Evolutionary conservation across 345 rosid species (phyloP).

Genomic region (Trapa incisa): DNA sequence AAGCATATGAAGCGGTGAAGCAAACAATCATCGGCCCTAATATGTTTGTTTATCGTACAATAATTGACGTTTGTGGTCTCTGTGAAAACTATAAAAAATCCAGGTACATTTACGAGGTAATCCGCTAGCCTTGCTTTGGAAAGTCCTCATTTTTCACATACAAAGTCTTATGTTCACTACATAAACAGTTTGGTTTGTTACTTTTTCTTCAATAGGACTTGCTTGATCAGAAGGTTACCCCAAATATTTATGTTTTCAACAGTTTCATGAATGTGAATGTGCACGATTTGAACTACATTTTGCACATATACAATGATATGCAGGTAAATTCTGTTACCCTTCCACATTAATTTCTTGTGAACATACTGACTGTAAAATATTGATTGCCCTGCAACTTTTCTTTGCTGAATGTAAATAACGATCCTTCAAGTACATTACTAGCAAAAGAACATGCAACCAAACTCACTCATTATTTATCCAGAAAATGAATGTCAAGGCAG

Average conservation of each 20-base stretch:
- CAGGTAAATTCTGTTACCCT: slow-evolving; percentile 34
- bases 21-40: slow-evolving; percentile 39
- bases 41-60: slow-evolving; percentile 64
- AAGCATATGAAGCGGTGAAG: slow-evolving; percentile 56
- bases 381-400: background rate
- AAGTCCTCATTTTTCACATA: slow-evolving; percentile 3
- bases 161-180: background rate
- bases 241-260: slow-evolving; percentile 71
- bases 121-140: slow-evolving; percentile 10
- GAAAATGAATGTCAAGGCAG: slow-evolving; percentile 55
- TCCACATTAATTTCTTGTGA: background rate
- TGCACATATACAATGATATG: slow-evolving; percentile 58
- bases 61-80: slow-evolving; percentile 69
- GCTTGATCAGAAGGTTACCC: slow-evolving; percentile 40
- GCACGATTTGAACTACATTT: slow-evolving; percentile 56
- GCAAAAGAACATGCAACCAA: background rate
- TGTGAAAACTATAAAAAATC: slow-evolving; percentile 67
- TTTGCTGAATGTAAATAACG: background rate
- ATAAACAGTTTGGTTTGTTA: slow-evolving; percentile 1
- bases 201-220: slow-evolving; percentile 50
- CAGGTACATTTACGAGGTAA: slow-evolving; percentile 75
- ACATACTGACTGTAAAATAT: background rate
- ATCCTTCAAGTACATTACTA: background rate
- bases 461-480: slow-evolving; percentile 22
- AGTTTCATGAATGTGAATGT: slow-evolving; percentile 91